A percentile compares a stretch with the other conserved stretches of the same genome.
These are phyloP conservation scores for Umbelopsis sp. DNA, from an alignment of 192 early-diverging fungal genomes.

Conservation along the genomic window DNA sequence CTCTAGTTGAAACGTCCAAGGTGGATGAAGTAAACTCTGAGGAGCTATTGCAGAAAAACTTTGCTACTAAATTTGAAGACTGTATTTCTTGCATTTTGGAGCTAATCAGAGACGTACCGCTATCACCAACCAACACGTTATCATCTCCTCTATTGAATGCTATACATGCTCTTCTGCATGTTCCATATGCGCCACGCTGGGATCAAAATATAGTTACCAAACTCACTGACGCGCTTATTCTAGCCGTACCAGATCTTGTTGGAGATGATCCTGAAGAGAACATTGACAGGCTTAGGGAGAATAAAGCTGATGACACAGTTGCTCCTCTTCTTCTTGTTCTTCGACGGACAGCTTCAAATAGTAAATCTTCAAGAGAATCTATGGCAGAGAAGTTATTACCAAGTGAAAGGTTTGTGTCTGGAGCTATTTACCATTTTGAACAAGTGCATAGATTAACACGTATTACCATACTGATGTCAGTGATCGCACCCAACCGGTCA, in stretches of 20 bases:
- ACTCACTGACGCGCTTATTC: constrained; percentile 6
- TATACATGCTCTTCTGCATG: constrained; percentile 73
- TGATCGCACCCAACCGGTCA: constrained; percentile 71
- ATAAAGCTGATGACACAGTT: constrained; percentile 61
- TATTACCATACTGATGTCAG: constrained; percentile 39
- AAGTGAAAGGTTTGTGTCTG: constrained; percentile 62
- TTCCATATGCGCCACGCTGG: constrained; percentile 37
- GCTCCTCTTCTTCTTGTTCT: constrained; percentile 70
- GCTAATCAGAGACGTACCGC: constrained; percentile 41
- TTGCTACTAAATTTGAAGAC: constrained; percentile 36
- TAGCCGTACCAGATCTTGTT: constrained; percentile 27
- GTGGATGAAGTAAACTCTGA: constrained; percentile 23
- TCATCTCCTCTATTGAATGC: constrained; percentile 75
- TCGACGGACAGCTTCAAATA: constrained; percentile 56
- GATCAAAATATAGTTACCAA: constrained; percentile 33
- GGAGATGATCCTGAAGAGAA: constrained; percentile 49
- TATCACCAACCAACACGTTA: constrained; percentile 51
- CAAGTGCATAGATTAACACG: not conserved
- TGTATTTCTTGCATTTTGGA: constrained; percentile 44
- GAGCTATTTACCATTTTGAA: not conserved
- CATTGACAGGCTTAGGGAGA: constrained; percentile 34
- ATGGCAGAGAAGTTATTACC: constrained; percentile 59
- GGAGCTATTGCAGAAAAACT: constrained; percentile 6
- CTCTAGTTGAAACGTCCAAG: constrained; percentile 41
- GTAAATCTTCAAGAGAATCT: constrained; percentile 39